Evolutionary conservation across 2,329 filamentous ascomycete species (phyloP), one percentile per base, ranked within the genome.

Genomic region (Phyllosticta paracitricarpa): DNA sequence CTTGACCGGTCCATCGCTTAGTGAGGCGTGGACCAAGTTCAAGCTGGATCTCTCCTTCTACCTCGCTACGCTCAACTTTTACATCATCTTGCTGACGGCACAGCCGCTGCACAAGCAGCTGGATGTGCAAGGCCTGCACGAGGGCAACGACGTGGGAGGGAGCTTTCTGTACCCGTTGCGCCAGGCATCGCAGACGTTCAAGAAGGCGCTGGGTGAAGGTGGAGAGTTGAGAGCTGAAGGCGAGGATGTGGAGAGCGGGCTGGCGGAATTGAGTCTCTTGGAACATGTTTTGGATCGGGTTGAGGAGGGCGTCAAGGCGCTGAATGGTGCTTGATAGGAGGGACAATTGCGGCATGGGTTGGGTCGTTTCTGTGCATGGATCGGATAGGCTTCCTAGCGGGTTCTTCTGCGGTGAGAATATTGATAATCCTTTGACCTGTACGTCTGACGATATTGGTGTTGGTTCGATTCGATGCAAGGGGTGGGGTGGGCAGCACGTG

Each of bases 31-130:
- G 71, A 69, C 75, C 63, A 78, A 77, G 59, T 79, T 82, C 65
- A 74, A 77, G 24, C 77, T 79, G 48, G 80, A 82, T 22, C 72
- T 82, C 40, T 76, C 76, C 1, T 81, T 82, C 66, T 80, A 82
- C 63, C 78, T 84, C 25, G 78, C 82, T 0, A 76, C 78, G 0
- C 73, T 86, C 33, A 85, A 81, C 64, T 78, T 86, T n/a, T 80
- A 84, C 66, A 84, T 82, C 66, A 70, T 85, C 0, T 72, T 85
- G 0, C 71, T 84, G 1, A 77, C 76, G 1, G 82, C 82, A 0
- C 67, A 74, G 12, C 72, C 76, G 17, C 70, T 84, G 1, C 78
- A 80, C 33, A 68, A 75, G 22, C 68, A 68, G 1, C 71, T 85
- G 0, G 76, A 78, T 35, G 75, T 85, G 2, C 68, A 68, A 4